A percentile compares a stretch with the other conserved stretches of the same genome.
These are phyloP conservation scores for Colletotrichum tabaci DNA, from an alignment of 2,329 filamentous ascomycete species.

Conservation along the genomic window DNA sequence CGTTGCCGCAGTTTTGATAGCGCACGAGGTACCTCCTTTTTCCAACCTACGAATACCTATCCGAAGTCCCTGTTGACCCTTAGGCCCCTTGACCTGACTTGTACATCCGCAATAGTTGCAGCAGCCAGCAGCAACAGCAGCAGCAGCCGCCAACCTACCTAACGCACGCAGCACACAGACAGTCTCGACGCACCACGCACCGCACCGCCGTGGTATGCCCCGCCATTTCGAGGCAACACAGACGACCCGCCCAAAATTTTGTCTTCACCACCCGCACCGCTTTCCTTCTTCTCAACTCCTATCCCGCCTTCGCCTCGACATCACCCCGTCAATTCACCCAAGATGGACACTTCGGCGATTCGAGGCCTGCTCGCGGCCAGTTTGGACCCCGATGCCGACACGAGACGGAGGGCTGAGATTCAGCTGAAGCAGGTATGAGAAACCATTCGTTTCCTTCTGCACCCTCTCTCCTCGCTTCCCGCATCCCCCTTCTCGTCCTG, in stretches of 20 bases:
- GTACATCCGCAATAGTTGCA: not conserved
- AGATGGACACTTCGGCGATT: slow-evolving; percentile 83
- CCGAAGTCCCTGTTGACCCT: slow-evolving; percentile 16
- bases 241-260: slow-evolving; percentile 45
- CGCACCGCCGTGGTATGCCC: slow-evolving; percentile 41
- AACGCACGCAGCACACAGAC: slow-evolving; percentile 2
- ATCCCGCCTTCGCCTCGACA: slow-evolving; percentile 43
- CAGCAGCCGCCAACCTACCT: not conserved
- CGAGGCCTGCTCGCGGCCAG: slow-evolving; percentile 84
- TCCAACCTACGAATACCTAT: not conserved
- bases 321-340: slow-evolving; percentile 45
- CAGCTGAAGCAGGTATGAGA: slow-evolving; percentile 84
- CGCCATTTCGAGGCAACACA: slow-evolving; percentile 44
- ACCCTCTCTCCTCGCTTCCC: slow-evolving; percentile 22
- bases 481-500: slow-evolving; percentile 8
- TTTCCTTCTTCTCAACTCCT: slow-evolving; percentile 43
- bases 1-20: not conserved
- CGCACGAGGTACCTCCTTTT: slow-evolving; percentile 11
- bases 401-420: slow-evolving; percentile 82
- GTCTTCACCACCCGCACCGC: slow-evolving; percentile 42
- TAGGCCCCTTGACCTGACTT: slow-evolving; percentile 14
- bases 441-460: slow-evolving; percentile 27
- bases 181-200: slow-evolving; percentile 2
- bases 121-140: not conserved
- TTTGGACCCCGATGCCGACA: slow-evolving; percentile 81